Percentiles rank a stretch among this genome's conserved stretches.
These are phyloP conservation scores for Colletotrichum gloeosporioides DNA, from an alignment of 2,329 filamentous ascomycete species.

Conservation along the genomic window DNA sequence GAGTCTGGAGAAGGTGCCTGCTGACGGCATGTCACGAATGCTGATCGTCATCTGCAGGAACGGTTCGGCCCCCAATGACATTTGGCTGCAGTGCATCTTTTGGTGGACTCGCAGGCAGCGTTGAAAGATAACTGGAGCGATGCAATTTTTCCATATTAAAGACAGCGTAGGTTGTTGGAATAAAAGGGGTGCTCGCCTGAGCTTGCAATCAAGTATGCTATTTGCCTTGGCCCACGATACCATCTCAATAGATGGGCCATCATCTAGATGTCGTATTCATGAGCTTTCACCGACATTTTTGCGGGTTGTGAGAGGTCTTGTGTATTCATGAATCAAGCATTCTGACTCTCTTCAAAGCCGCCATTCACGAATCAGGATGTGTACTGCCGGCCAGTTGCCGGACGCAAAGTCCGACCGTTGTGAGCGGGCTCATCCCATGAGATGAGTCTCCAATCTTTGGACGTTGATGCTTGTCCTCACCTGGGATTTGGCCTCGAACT, in stretches of 20 bases:
- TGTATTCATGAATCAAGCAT: not conserved
- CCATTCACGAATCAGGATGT: not conserved
- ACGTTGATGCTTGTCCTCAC: not conserved
- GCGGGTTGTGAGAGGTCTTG: not conserved
- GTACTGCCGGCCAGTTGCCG: accelerated
- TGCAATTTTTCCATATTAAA: not conserved
- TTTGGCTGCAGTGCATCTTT: not conserved
- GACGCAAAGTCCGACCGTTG: not conserved
- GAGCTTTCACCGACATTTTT: not conserved
- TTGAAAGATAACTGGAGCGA: not conserved
- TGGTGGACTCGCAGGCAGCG: not conserved
- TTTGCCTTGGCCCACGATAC: not conserved
- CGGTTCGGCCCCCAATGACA: not conserved
- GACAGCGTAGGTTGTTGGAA: not conserved
- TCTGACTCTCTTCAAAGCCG: not conserved
- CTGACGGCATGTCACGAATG: not conserved
- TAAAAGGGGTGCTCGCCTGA: not conserved
- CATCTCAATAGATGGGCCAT: not conserved
- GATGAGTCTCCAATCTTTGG: not conserved
- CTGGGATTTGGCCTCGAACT: not conserved
- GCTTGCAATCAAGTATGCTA: not conserved
- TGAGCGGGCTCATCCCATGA: not conserved
- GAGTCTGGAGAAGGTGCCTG: not conserved
- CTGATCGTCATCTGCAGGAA: slow-evolving; percentile 1
- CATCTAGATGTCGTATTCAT: not conserved